Base-by-base conservation (phyloP, 768 basidiomycete genomes). In the Pisolithus albus region DNA sequence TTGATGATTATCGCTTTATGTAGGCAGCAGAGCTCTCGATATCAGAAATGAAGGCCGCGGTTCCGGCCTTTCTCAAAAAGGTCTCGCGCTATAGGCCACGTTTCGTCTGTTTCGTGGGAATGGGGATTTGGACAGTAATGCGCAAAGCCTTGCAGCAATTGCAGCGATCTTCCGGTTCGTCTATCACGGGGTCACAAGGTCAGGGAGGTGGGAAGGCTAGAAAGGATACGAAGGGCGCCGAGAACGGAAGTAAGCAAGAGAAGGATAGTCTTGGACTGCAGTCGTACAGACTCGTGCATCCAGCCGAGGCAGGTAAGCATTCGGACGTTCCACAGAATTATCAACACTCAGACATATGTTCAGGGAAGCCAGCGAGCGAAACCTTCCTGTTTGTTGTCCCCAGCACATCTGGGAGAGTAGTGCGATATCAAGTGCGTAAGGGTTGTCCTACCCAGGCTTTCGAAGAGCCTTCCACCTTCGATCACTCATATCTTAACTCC, bases 71-170 rank as follows among this genome's bases (percentile, higher is more conserved):
- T 7, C 71, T 92, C 0, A 57, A 58, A 19, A 92, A 91, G 62
- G 68, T 93, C 18, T 60, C 67, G 0, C 67, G 62, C 8, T 75
- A 75, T 56, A 75, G 75, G 10, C 91, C 91, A 0, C 72, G 73
- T 4, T 70, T 92, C 5, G 75, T 90, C 0, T 90, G 88, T 60
- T 87, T 92, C 59, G 83, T 92, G 1, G 91, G 92, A 1, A 72
- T 88, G 53, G 74, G 75, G 8, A 90, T 92, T 30, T 82, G 80
- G 78, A 59, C 66, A 5, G 54, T 61, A 18, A 57, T 70, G 47
- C 59, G 65, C 69, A 75, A 37, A 62, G 71, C 52, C 52, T 59
- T 57, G 64, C 73, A 39, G 56, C 76, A 58, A 55, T 64, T 39
- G 46, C 63, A 48, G 51, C 30, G 56, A 66, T 53, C 41, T 32